Evolutionary conservation across 2,329 filamentous ascomycete species (phyloP), one percentile per base, ranked within the genome.

Genomic region (Scleromitrula shiraiana): DNA sequence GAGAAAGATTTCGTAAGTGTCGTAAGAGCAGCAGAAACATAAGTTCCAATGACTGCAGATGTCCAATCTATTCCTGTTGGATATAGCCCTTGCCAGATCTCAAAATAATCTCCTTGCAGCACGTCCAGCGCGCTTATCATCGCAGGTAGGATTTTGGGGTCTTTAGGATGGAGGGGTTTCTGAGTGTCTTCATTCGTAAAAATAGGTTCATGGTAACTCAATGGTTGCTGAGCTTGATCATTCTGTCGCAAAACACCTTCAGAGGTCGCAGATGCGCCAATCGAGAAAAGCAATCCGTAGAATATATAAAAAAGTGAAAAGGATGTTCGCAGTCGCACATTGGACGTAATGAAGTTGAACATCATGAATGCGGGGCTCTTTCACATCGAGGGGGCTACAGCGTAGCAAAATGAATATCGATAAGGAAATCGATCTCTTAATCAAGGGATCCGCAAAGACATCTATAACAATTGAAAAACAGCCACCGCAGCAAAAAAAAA

Each of bases 31-130:
- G 82, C 85, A 0, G 87, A 84, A 29, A 95, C 68, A 49, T 91
- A 81, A 0, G 90, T 95, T 36, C 45, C 45, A 57, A 88, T 72
- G 7, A 96, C 88, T 4, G 91, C 90, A 15, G 82, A 83, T 0
- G 91, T 97, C 91, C 91, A 97, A 69, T 96, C 91, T 59, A 95
- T 96, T 26, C 86, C 78, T 1, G 75, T 74, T 0, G 89, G 88
- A 88, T 90, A 97, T 22, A 80, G 88, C 9, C 86, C 89, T 29
- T 84, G 70, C 74, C 85, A 85, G 4, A 83, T 68, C 39, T 81
- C 75, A 63, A 93, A 96, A 67, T 88, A 95, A 22, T 75, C 70
- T 44, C 78, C 72, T 64, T 96, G 89, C 74, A 96, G 80, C 5
- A 83, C 79, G 39, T 80, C 73, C 53, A 96, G 72, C 5, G 87